A percentile compares a stretch with the other conserved stretches of the same genome.
Conservation (phyloP, 768 basidiomycete species). For the Phlegmacium glaucopus region DNA sequence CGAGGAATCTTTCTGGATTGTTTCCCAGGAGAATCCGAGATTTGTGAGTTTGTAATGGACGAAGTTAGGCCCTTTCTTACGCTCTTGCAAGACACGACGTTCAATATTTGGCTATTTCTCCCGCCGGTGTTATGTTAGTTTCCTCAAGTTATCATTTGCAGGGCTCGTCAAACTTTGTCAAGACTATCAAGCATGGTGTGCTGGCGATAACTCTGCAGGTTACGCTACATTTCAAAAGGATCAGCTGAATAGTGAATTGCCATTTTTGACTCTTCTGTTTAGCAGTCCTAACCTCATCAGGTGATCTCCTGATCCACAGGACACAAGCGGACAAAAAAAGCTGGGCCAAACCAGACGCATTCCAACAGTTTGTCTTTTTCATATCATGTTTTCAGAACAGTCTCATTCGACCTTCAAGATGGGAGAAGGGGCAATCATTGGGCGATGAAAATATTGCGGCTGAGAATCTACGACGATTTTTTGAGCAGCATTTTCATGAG, state of each 20-base stretch:
- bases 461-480: slow-evolving; percentile 73
- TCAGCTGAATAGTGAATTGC: slow-evolving; percentile 35
- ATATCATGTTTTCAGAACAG: background rate
- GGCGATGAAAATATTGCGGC: slow-evolving; percentile 70
- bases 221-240: slow-evolving; percentile 52
- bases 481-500: slow-evolving; percentile 84
- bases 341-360: slow-evolving; percentile 61
- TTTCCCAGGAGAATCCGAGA: slow-evolving; percentile 20
- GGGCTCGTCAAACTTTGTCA: slow-evolving; percentile 64
- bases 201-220: slow-evolving; percentile 43
- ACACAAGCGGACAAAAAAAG: slow-evolving; percentile 62
- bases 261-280: background rate
- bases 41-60: slow-evolving; percentile 11
- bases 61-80: no score
- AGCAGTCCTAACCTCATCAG: slow-evolving; percentile 14
- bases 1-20: background rate
- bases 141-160: slow-evolving; percentile 71
- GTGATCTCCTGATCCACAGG: slow-evolving; percentile 55
- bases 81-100: slow-evolving; percentile 51
- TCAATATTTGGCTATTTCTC: slow-evolving; percentile 82
- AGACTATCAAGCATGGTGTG: slow-evolving; percentile 66
- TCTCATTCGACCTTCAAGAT: slow-evolving; percentile 37
- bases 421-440: slow-evolving; percentile 58
- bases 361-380: slow-evolving; percentile 45
- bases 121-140: slow-evolving; percentile 72